These are phyloP conservation scores for Aspergillus ibericus DNA, from an alignment of 2,329 filamentous ascomycete species.

Conservation along the genomic window DNA sequence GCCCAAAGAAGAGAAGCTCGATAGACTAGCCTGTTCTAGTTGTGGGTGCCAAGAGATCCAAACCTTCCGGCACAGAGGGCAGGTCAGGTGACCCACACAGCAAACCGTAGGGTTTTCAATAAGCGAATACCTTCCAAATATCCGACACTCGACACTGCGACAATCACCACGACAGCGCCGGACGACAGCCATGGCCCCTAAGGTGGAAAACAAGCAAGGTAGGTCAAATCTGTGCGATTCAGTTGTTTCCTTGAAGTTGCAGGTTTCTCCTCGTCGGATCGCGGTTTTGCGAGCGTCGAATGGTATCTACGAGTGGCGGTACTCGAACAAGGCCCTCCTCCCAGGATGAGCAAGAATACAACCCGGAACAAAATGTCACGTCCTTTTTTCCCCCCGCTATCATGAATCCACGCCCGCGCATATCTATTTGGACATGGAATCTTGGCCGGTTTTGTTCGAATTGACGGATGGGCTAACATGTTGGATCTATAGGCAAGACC, in stretches of 20 bases:
- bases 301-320: neutral
- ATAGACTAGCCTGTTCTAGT: slow-evolving; percentile 3
- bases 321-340: neutral
- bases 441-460: slow-evolving; percentile 6
- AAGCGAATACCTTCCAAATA: slow-evolving; percentile 41
- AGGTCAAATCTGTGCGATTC: slow-evolving; percentile 24
- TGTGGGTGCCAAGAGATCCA: slow-evolving; percentile 11
- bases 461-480: slow-evolving; percentile 5
- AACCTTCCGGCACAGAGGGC: slow-evolving; percentile 5
- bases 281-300: slow-evolving; percentile 23
- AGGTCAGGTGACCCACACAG: slow-evolving; percentile 43
- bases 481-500: slow-evolving; percentile 37
- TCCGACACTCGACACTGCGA: slow-evolving; percentile 44
- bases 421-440: neutral
- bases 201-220: slow-evolving; percentile 50
- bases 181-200: slow-evolving; percentile 51
- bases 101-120: slow-evolving; percentile 40
- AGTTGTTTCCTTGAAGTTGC: slow-evolving; percentile 39
- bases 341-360: neutral
- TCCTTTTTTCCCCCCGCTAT: neutral
- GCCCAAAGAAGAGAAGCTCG: neutral
- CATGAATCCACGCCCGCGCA: neutral
- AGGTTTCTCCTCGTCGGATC: slow-evolving; percentile 16
- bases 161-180: slow-evolving; percentile 45
- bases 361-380: neutral